These are phyloP conservation scores for Inga laurina DNA, from an alignment of 306 rosid species.

Conservation along the genomic window DNA sequence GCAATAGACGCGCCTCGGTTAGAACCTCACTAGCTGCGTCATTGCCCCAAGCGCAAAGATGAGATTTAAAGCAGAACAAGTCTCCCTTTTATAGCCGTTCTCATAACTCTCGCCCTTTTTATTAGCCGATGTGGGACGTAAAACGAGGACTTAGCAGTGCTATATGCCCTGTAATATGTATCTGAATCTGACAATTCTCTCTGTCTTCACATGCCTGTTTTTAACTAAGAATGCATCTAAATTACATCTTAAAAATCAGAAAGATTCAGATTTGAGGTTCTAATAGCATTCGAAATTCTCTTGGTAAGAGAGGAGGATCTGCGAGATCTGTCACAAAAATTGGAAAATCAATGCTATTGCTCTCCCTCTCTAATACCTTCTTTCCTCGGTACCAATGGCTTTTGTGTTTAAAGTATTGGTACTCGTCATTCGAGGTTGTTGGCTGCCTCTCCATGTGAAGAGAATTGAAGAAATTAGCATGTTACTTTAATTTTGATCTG, in stretches of 20 bases:
- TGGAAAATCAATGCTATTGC: background rate
- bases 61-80: accelerated
- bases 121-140: background rate
- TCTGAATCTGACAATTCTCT: background rate
- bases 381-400: background rate
- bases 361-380: background rate
- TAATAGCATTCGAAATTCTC: slow-evolving; percentile 3
- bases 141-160: background rate
- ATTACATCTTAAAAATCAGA: background rate
- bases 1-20: slow-evolving; percentile 27
- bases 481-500: background rate
- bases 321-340: background rate
- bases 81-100: background rate
- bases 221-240: background rate
- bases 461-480: background rate
- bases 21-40: slow-evolving; percentile 17
- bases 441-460: background rate
- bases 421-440: background rate
- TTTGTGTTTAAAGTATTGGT: background rate
- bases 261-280: background rate
- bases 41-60: slow-evolving; percentile 28
- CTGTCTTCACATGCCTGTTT: background rate
- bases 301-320: slow-evolving; percentile 21
- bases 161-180: background rate
- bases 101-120: background rate